Base-by-base conservation (phyloP, 2,329 filamentous ascomycete genomes). In the Diaporthe vaccinii region DNA sequence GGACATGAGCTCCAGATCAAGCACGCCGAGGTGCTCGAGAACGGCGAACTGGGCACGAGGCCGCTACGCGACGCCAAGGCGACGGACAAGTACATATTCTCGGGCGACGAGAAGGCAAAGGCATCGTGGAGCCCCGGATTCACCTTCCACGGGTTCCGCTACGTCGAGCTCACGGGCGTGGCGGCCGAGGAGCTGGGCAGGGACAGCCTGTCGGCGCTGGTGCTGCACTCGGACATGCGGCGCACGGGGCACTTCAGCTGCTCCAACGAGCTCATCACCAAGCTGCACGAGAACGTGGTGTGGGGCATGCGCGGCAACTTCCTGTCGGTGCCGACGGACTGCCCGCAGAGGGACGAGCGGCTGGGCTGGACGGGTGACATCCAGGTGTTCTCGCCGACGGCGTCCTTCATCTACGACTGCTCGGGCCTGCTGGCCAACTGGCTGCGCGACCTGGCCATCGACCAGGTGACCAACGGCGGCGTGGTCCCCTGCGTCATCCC, bases 291-390 rank as follows among this genome's bases (percentile, higher is more conserved):
- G 1, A 92, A 92, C 72, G 85, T 89, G 0, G 79, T 83, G 41
- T 91, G 90, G 90, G 86, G 86, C 7, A 90, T 91, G 86, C 85
- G 86, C 39, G 89, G 89, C 0, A 92, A 92, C 77, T 91, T 92
- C 77, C 77, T 91, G 4, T 86, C 85, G 0, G 81, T 91, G 0
- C 89, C 89, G 0, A 91, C 89, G 0, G 90, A 92, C 78, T 91
- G 89, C 77, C 89, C 89, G 0, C 88, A 90, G 76, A 83, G 88
- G 1, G 88, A 91, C 72, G 89, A 91, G 80, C 84, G 89, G 0
- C 80, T 90, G 8, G 87, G 87, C 28, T 89, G 89, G 90, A 88
- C 86, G 0, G 87, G 90, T 22, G 87, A 90, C 76, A 82, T 85
- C 10, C 86, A 87, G 51, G 84, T 86, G 1, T 91, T 91, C 75